Evolutionary conservation across 805 yeast species (phyloP).

Genomic region (Millerozyma acaciae): DNA sequence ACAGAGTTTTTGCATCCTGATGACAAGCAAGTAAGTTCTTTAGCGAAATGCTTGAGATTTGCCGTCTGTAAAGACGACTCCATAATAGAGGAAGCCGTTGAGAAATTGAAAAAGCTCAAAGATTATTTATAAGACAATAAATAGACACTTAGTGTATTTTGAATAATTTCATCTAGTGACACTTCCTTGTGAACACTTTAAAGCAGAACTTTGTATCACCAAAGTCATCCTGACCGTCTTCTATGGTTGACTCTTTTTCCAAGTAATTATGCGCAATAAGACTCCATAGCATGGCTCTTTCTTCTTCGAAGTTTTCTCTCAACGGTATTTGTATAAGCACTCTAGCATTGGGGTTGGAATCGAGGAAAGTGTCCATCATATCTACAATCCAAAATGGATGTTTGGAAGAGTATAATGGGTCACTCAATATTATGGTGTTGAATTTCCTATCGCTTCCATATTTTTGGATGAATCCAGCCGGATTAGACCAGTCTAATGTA

Average conservation of each 20-base stretch:
- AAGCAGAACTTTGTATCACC: slow-evolving; percentile 64
- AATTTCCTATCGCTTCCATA: slow-evolving; percentile 31
- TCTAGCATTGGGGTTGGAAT: slow-evolving; percentile 24
- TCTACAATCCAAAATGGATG: slow-evolving; percentile 74
- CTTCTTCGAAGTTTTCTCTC: slow-evolving; percentile 60
- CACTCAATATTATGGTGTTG: slow-evolving; percentile 69
- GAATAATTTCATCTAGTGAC: no score
- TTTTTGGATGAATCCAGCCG: slow-evolving; percentile 33
- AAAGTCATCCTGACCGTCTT: slow-evolving; percentile 80
- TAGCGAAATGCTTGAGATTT: slow-evolving; percentile 83
- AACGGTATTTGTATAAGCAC: slow-evolving; percentile 76
- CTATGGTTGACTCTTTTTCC: slow-evolving; percentile 38
- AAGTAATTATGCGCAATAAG: slow-evolving; percentile 40
- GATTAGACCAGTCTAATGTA: slow-evolving; percentile 77
- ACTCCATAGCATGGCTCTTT: slow-evolving; percentile 58
- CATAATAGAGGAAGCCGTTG: slow-evolving; percentile 76
- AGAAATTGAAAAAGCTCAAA: slow-evolving; percentile 65
- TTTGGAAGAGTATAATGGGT: slow-evolving; percentile 79
- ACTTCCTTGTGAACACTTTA: slow-evolving; percentile 24
- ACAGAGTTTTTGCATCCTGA: slow-evolving; percentile 82
- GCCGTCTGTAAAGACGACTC: slow-evolving; percentile 94
- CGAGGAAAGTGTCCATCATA: slow-evolving; percentile 51
- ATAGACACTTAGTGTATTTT: neutral
- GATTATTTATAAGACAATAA: slow-evolving; percentile 39
- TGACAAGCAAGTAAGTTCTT: slow-evolving; percentile 57